Base-by-base conservation (phyloP, 352 stramenopile genomes). In the Halophytophthora batemanensis region DNA sequence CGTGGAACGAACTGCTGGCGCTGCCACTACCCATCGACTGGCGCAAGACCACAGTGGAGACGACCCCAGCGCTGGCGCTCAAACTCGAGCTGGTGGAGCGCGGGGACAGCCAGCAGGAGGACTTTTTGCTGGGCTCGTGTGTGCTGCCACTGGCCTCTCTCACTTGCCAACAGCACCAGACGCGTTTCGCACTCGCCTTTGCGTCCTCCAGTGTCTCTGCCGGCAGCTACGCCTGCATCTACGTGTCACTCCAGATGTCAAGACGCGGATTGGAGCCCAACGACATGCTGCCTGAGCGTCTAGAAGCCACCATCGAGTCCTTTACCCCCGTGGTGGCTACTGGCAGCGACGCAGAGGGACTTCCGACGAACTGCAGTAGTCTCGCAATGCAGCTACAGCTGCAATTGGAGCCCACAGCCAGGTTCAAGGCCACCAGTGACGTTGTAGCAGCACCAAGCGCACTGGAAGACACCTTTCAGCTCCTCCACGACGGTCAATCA, bases 1-100 rank as follows among this genome's bases (percentile, higher is more conserved):
- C 56, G 14, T 93, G 77, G 78, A 93, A 90, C 49, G 82, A 93
- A 46, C 18, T 90, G 45, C 58, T 93, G 5, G 63, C 74, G 2
- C 56, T 88, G 8, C 28, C 77, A n/a, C 44, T 90, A 22, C 77
- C 78, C 0, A 18, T 65, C n/a, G 64, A 68, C 17, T 80, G 71
- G 69, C 56, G 59, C 22, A 28, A 66, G 14, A 6, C 53, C 17
- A 19, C 12, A 18, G 11, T n/a, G 21, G 6, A n/a, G n/a, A 8
- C 12, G 19, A n/a, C 8, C 43, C 66, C 41, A 36, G 25, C 22
- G 23, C 18, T 53, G 29, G 15, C 36, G 34, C 40, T 90, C 17
- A 65, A 64, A 14, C 49, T 93, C 23, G 79, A 93, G 41, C 47
- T 93, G 35, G 70, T 93, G 40, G 60, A 71, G 39, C 70, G 76